A percentile compares a stretch with the other conserved stretches of the same genome.
Evolutionary conservation across 352 stramenopile genomes (phyloP).

Genomic region (Globisporangium perplexum): DNA sequence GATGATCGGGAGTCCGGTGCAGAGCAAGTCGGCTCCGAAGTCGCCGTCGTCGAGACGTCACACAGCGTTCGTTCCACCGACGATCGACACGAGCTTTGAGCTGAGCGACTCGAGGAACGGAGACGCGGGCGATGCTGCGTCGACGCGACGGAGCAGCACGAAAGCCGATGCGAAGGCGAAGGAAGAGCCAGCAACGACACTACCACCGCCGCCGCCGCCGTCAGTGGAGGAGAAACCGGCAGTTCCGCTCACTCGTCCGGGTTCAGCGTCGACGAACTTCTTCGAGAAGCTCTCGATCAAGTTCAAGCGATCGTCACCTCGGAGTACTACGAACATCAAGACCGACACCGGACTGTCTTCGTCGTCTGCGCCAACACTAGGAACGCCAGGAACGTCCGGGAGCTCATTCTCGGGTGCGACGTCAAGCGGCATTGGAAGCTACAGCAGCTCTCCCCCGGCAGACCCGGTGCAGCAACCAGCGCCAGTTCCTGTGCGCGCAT

Average conservation of each 20-base stretch:
- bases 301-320: conserved; percentile 67
- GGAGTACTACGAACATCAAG: conserved; percentile 11
- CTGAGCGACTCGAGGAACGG: neutral
- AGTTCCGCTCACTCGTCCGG: conserved; percentile 12
- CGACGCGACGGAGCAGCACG: neutral
- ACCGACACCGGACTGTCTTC: conserved; percentile 6
- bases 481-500: conserved; percentile 25
- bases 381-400: neutral
- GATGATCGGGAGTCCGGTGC: conserved; percentile 14
- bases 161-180: neutral
- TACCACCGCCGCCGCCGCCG: conserved; percentile 17
- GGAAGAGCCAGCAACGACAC: neutral
- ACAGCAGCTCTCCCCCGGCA: conserved; percentile 4
- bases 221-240: conserved; percentile 29
- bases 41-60: conserved; percentile 2
- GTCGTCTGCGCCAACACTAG: neutral
- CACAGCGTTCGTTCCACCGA: conserved; percentile 1
- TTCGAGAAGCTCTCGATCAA: conserved; percentile 81
- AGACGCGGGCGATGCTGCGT: neutral
- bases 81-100: conserved; percentile 5
- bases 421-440: neutral
- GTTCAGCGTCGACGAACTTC: conserved; percentile 61
- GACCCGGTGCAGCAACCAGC: conserved; percentile 7
- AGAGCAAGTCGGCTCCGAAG: neutral
- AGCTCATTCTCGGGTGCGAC: neutral